Conservation (phyloP, 192 early-diverging fungal genomes). For the Entomortierella lignicola region DNA sequence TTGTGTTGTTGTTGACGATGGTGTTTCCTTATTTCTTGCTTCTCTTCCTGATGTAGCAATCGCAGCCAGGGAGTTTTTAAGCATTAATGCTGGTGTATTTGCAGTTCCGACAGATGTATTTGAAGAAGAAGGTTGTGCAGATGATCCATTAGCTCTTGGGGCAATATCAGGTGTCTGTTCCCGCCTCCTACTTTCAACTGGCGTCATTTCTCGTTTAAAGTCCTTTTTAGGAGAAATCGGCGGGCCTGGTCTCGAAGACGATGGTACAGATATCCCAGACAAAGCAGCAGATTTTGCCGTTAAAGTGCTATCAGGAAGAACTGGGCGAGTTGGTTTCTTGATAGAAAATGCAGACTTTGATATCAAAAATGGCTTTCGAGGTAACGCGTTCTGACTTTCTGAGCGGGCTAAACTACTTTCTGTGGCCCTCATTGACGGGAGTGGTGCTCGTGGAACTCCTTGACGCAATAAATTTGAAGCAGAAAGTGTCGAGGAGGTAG, state of each 20-base stretch:
- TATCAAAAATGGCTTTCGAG: slow-evolving; percentile 13
- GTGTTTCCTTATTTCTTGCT: neutral
- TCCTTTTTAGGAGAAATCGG: slow-evolving; percentile 1
- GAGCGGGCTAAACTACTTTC: slow-evolving; percentile 13
- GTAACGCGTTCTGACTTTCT: neutral
- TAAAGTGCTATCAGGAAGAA: slow-evolving; percentile 25
- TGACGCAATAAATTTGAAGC: neutral
- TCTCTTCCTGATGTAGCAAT: neutral
- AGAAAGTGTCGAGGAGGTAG: neutral
- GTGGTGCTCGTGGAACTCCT: slow-evolving; percentile 15
- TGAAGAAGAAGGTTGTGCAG: neutral
- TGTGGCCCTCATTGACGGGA: slow-evolving; percentile 6
- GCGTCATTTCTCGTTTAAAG: neutral
- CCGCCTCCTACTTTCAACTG: neutral
- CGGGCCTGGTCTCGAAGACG: neutral
- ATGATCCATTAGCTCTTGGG: neutral
- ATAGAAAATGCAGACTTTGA: slow-evolving; percentile 15
- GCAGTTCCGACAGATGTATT: neutral
- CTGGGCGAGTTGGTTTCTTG: slow-evolving; percentile 26
- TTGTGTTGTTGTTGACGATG: neutral
- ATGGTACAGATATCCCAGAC: neutral
- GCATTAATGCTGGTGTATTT: neutral
- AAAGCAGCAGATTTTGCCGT: slow-evolving; percentile 17
- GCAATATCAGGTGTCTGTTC: slow-evolving; percentile 11
- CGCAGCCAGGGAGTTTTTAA: neutral